Conservation (phyloP, 805 yeast genomes). For the Ogataea minuta region DNA sequence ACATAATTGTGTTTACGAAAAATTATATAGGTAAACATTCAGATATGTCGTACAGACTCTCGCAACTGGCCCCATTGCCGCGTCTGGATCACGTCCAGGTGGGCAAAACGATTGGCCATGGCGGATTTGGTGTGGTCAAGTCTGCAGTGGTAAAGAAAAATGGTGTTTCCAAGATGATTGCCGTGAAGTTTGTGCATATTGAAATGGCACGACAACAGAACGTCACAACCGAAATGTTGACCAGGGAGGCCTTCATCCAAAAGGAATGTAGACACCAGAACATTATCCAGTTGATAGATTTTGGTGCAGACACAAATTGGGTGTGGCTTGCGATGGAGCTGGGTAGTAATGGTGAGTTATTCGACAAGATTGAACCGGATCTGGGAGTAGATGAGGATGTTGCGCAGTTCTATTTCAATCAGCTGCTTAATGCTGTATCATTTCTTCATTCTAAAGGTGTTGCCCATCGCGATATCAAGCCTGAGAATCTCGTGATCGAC, state of each 20-base stretch:
- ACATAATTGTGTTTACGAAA: conserved; percentile 1
- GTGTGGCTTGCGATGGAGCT: conserved; percentile 66
- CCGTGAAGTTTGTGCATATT: conserved; percentile 55
- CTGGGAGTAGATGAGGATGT: conserved; percentile 63
- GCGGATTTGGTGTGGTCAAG: conserved; percentile 65
- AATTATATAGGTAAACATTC: conserved; percentile 6
- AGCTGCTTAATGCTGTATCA: conserved; percentile 57
- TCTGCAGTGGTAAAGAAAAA: conserved; percentile 39
- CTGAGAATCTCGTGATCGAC: conserved; percentile 66
- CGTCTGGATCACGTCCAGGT: conserved; percentile 42
- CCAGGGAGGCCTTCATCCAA: conserved; percentile 58
- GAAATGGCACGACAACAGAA: conserved; percentile 33
- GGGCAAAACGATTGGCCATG: conserved; percentile 61
- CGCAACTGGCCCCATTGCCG: conserved; percentile 50
- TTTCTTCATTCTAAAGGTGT: conserved; percentile 63
- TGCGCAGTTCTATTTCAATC: conserved; percentile 68
- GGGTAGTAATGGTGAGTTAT: conserved; percentile 73
- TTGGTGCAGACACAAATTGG: conserved; percentile 55
- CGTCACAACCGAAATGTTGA: conserved; percentile 36
- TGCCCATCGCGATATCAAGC: conserved; percentile 67
- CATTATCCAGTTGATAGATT: conserved; percentile 52
- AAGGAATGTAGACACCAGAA: conserved; percentile 60
- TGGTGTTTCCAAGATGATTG: conserved; percentile 43
- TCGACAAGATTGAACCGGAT: conserved; percentile 78
- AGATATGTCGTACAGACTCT: conserved; percentile 36